Base-by-base conservation (phyloP, 1,139 yeast species). In the Geotrichum australiense region DNA sequence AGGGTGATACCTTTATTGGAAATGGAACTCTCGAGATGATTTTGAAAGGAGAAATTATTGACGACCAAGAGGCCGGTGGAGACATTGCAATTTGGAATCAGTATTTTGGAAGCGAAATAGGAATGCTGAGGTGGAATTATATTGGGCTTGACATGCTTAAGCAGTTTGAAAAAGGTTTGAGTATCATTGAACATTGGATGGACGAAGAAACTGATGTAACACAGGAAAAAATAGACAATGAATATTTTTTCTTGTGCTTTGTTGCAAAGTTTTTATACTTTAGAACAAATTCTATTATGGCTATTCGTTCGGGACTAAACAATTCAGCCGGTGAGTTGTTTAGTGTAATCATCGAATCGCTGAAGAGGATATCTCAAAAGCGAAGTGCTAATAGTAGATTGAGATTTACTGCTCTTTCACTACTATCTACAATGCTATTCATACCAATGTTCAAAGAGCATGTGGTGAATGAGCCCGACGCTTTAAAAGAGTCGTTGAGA, bases 21-120 rank as follows among this genome's bases (percentile, higher is more conserved):
- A 26, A 32, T n/a, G 45, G 45, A 14, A 36, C 33, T 15, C 37
- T 41, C 22, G 30, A 33, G 19, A 16, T 27, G 8, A 41, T 41
- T 3, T 8, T 41, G 11, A 23, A 16, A 6, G 34, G 34, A 25
- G 12, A 26, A 12, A 28, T 35, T 16, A 20, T 15, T 14, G 36
- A 18, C 24, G 27, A 30, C 19, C 6, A 8, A 15, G 25, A 20
- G 8, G 14, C 12, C 5, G 15, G 16, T 10, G 31, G 27, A 3
- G 39, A 35, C 12, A 21, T 16, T 15, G 21, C 19, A 21, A 20
- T 16, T 11, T 28, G 35, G 41, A 25, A 33, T 11, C 36, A 39
- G 3, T 41, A 36, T 16, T 41, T 41, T 37, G 45, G 45, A 2
- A n/a, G 35, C 6, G 45, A 41, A n/a, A 33, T 41, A 16, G 45